Base-by-base conservation (phyloP, 495 filamentous ascomycete genomes). In the Aspergillus cristatus region DNA sequence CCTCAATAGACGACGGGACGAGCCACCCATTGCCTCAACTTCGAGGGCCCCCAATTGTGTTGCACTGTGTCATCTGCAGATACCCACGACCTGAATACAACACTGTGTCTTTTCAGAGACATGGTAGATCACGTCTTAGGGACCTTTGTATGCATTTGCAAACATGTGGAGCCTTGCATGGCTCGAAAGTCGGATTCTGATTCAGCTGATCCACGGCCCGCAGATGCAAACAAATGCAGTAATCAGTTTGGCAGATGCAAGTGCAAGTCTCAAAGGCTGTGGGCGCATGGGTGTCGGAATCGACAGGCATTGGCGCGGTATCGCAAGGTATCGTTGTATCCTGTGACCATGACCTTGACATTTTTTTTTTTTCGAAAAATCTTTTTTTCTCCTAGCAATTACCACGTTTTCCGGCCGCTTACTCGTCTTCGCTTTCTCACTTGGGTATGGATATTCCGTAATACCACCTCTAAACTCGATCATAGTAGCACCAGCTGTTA, bases 131-230 rank as follows among this genome's bases (percentile, higher is more conserved):
- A 47, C 47, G 55, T 52, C 51, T 55, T 44, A 54, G 48, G 48
- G 39, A 51, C 41, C 13, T 41, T 38, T n/a, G n/a, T n/a, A n/a
- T n/a, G n/a, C n/a, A n/a, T n/a, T 42, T 48, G 38, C 42, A 39
- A 47, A 49, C 47, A 79, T 72, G 48, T 70, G 67, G 30, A 94
- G 56, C 14, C 70, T 22, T 70, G 61, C 17, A 78, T 68, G 50
- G 88, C 34, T 29, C 39, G 38, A 37, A 26, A 40, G 34, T 32
- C 28, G 14, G 20, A 13, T 28, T 16, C 30, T 43, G 42, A 46
- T 32, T 33, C 37, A 44, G 31, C 41, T 44, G 4, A 18, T 47
- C 42, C 34, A 14, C 12, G n/a, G n/a, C n/a, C n/a, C n/a, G n/a
- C 37, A 40, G 8, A 47, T 57, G 44, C 58, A 64, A 64, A 64